A percentile compares a stretch with the other conserved stretches of the same genome.
Conservation (phyloP, 768 basidiomycete genomes). For the Podaxis sp. region DNA sequence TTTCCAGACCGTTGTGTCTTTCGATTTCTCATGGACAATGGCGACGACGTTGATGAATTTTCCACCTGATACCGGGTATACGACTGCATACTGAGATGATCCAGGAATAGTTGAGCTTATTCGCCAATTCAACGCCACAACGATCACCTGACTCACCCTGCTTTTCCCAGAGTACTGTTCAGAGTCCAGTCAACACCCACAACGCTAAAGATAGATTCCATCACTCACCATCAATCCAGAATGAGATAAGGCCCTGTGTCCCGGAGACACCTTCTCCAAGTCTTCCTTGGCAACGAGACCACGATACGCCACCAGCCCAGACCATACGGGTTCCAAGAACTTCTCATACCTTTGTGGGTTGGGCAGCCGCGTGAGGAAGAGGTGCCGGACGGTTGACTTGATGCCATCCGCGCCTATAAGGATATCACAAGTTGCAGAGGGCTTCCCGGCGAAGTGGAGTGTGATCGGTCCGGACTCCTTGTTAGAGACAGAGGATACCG, state of each 20-base stretch:
- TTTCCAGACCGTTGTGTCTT: slow-evolving; percentile 15
- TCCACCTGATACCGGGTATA: slow-evolving; percentile 48
- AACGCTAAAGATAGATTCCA: not conserved
- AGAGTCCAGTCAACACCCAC: not conserved
- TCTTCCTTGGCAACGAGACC: slow-evolving; percentile 28
- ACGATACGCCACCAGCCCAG: slow-evolving; percentile 35
- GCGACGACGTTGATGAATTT: slow-evolving; percentile 47
- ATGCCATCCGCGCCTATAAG: slow-evolving; percentile 44
- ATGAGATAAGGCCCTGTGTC: slow-evolving; percentile 23
- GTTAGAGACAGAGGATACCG: slow-evolving; percentile 15
- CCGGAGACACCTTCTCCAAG: slow-evolving; percentile 26
- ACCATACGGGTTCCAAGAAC: slow-evolving; percentile 32
- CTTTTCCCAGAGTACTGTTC: slow-evolving; percentile 31
- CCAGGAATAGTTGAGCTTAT: not conserved
- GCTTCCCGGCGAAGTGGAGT: slow-evolving; percentile 26
- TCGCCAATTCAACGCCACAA: not conserved
- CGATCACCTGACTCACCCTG: slow-evolving; percentile 20
- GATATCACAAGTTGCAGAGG: slow-evolving; percentile 30
- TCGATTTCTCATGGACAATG: slow-evolving; percentile 25
- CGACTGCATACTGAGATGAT: slow-evolving; percentile 39
- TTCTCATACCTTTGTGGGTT: not conserved
- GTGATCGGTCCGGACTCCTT: slow-evolving; percentile 6
- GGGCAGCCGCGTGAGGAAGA: slow-evolving; percentile 12
- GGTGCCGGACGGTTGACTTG: slow-evolving; percentile 24
- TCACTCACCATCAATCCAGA: slow-evolving; percentile 24